phyloP scores from a whole-genome alignment of 768 basidiomycete species.

The Auricularia heimuer region DNA sequence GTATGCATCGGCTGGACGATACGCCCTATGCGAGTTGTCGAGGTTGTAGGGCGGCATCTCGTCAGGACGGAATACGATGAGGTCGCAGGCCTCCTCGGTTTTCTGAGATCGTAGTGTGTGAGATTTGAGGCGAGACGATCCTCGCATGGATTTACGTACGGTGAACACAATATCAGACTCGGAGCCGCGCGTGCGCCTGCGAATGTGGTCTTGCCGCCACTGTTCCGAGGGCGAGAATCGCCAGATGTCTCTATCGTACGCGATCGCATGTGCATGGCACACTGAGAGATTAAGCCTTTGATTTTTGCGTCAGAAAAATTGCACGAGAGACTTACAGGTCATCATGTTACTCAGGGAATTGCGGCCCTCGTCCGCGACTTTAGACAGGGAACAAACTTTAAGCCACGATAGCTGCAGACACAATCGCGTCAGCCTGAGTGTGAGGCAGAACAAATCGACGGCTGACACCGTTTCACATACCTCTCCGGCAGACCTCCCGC shows the following conservation, averaged over 20 bases:
- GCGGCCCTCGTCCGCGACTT: not conserved
- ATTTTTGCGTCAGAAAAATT: not conserved
- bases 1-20: not conserved
- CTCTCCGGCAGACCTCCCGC: too few species aligned
- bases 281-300: not conserved
- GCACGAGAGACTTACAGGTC: not conserved
- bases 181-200: too few species aligned
- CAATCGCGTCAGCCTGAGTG: too few species aligned
- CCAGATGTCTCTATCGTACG: not conserved
- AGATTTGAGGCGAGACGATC: too few species aligned
- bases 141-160: too few species aligned
- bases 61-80: not conserved
- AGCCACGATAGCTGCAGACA: not conserved
- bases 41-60: not conserved
- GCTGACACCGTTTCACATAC: too few species aligned
- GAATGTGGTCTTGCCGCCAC: not conserved
- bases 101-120: too few species aligned
- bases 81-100: not conserved
- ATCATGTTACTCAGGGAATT: not conserved
- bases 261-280: not conserved
- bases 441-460: too few species aligned
- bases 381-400: not conserved
- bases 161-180: too few species aligned
- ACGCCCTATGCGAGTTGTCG: not conserved
- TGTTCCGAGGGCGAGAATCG: not conserved